Evolutionary conservation across 495 filamentous ascomycete species (phyloP).

Genomic region (Venustampulla echinocandica): DNA sequence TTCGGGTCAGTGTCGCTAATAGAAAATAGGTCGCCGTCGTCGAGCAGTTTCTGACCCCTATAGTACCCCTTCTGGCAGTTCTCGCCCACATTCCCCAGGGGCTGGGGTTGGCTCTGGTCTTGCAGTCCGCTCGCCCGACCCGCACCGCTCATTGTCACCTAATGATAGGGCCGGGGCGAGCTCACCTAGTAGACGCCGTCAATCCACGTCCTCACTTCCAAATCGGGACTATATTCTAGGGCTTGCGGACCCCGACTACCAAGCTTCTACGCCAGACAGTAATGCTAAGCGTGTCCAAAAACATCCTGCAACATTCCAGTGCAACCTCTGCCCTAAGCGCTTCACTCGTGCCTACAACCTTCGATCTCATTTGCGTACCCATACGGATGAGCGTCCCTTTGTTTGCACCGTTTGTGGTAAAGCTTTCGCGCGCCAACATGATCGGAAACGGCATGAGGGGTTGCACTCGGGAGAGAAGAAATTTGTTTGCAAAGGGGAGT

Average conservation of each 20-base stretch:
- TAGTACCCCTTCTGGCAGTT: conserved; percentile 28
- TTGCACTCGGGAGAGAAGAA: conserved; percentile 92
- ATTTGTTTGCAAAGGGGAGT: conserved; percentile 87
- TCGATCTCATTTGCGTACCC: conserved; percentile 83
- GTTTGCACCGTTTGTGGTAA: conserved; percentile 96
- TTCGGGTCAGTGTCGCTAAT: conserved; percentile 6
- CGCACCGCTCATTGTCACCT: conserved; percentile 62
- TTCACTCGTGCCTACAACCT: conserved; percentile 88
- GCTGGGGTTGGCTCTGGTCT: conserved; percentile 33
- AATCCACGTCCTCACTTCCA: conserved; percentile 78
- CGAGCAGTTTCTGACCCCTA: conserved; percentile 69
- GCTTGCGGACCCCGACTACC: conserved; percentile 79
- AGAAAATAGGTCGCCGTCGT: conserved; percentile 43
- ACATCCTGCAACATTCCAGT: conserved; percentile 89
- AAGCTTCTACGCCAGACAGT: conserved; percentile 48
- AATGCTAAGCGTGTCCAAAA: conserved; percentile 78
- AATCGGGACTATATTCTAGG: conserved; percentile 90
- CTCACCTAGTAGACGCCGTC: conserved; percentile 61
- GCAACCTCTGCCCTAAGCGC: conserved; percentile 73
- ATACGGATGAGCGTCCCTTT: conserved; percentile 87
- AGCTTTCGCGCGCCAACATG: conserved; percentile 90
- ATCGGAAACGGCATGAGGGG: conserved; percentile 85
- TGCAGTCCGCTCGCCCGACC: conserved; percentile 36
- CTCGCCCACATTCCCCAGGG: conserved; percentile 30
- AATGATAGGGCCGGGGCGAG: conserved; percentile 47